Evolutionary conservation across 2,329 filamentous ascomycete species (phyloP).

Genomic region (Cladorrhinum sp.): DNA sequence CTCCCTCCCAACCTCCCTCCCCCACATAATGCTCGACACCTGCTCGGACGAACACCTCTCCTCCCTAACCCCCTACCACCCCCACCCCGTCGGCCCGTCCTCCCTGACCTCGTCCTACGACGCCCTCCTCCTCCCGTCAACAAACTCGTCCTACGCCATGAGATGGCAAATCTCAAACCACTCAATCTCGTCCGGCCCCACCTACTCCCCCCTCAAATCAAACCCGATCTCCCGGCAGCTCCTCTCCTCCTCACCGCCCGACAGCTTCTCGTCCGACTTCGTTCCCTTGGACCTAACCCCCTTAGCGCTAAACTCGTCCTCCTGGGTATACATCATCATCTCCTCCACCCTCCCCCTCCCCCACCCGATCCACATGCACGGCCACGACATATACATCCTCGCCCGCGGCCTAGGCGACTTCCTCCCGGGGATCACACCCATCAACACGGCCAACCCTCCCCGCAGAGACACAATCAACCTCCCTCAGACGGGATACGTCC

Average conservation of each 20-base stretch:
- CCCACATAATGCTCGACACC: neutral
- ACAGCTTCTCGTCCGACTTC: neutral
- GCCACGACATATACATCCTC: constrained; percentile 9
- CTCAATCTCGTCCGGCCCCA: neutral
- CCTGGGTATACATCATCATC: constrained; percentile 10
- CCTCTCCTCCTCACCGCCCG: neutral
- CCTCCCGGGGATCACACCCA: neutral
- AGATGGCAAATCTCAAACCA: constrained; percentile 3
- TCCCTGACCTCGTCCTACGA: constrained; percentile 2
- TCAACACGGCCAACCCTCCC: neutral
- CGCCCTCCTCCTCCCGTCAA: neutral
- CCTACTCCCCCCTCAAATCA: neutral
- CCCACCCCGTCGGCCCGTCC: constrained; percentile 7
- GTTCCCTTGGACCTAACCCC: neutral
- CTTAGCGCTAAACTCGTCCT: neutral
- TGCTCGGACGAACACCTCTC: constrained; percentile 12
- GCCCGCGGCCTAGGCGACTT: neutral
- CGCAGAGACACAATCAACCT: constrained; percentile 17
- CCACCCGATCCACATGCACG: constrained; percentile 20
- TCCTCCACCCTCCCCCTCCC: neutral
- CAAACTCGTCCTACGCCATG: constrained; percentile 1
- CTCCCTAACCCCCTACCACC: constrained; percentile 2
- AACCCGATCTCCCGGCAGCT: neutral
- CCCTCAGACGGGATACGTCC: constrained; percentile 11
- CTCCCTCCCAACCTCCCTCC: neutral